Base-by-base conservation (phyloP, 768 basidiomycete genomes). In the Termitomyces sp. region DNA sequence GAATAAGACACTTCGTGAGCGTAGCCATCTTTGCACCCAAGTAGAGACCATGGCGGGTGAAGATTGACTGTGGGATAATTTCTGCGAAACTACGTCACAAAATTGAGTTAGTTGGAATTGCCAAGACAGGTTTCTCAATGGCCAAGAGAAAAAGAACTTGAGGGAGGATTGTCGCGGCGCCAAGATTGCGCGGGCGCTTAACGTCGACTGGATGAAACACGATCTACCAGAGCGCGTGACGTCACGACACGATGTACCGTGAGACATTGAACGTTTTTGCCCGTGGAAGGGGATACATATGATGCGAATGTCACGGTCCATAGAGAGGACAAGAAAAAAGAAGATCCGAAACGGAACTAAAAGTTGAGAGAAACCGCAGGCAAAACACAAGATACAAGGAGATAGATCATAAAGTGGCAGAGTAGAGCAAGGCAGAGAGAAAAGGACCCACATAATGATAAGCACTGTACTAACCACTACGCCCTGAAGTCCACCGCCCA, bases 1-100 rank as follows among this genome's bases (percentile, higher is more conserved):
- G 89, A 3, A 95, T 89, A 40, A 96, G 74, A 38, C 82, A 65
- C 42, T 79, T 83, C 1, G 90, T 88, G 46, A 89, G 81, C 0
- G 80, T 79, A 0, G 89, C 93, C 88, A 60, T 91, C 69, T 91
- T 91, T 9, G 93, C 92, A 40, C 94, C 93, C 50, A 96, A 83
- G 66, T 89, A 91, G 5, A 96, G 82, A 25, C 94, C 94, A 77
- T 94, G 89, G 42, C 94, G 89, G 25, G 92, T 92, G 73, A 92
- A 96, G n/a, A 96, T 77, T 1, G 91, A 92, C 69, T 96, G 94
- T 0, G 94, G 94, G 63, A 96, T 95, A 64, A 96, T 92, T 76
- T 96, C 93, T 31, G 93, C 78, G 71, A 95, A 96, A 61, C 92
- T 95, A 38, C 8, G 12, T 67, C 12, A 9, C 36, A 31, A 0